These are phyloP conservation scores for Kuraishia piskuri DNA, from an alignment of 805 yeast species.

Conservation along the genomic window DNA sequence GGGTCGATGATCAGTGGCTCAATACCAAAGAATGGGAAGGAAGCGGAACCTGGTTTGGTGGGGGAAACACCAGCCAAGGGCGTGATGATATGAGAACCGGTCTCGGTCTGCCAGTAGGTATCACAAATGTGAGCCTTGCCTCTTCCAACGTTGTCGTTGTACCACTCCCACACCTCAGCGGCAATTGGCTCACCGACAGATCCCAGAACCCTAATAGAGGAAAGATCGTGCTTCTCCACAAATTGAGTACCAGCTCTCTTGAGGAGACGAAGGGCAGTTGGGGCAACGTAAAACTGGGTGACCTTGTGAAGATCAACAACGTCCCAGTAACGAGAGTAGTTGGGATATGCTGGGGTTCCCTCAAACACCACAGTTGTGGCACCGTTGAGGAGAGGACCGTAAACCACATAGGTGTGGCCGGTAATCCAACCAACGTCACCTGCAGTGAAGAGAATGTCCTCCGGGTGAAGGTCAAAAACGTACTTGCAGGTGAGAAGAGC, in stretches of 20 bases:
- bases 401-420: constrained; percentile 77
- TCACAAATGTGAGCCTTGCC: constrained; percentile 66
- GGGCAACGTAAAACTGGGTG: constrained; percentile 78
- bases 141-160: constrained; percentile 62
- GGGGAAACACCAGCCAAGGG: constrained; percentile 74
- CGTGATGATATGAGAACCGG: constrained; percentile 72
- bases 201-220: constrained; percentile 61
- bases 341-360: constrained; percentile 84
- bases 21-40: constrained; percentile 79
- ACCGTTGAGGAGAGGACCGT: constrained; percentile 73
- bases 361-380: constrained; percentile 75
- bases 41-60: constrained; percentile 80
- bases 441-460: constrained; percentile 74
- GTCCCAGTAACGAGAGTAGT: constrained; percentile 73
- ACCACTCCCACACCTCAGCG: constrained; percentile 86
- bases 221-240: constrained; percentile 52
- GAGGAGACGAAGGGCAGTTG: constrained; percentile 71
- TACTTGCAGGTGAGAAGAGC: constrained; percentile 70
- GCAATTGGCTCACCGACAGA: constrained; percentile 86
- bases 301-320: constrained; percentile 64
- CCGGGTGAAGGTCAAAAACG: constrained; percentile 66
- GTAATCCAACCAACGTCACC: constrained; percentile 93
- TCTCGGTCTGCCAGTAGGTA: constrained; percentile 88
- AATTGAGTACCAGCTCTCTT: constrained; percentile 65
- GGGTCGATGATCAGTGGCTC: constrained; percentile 70